Base-by-base conservation (phyloP, 371 early-diverging fungal genomes). In the Smittium culicis region DNA sequence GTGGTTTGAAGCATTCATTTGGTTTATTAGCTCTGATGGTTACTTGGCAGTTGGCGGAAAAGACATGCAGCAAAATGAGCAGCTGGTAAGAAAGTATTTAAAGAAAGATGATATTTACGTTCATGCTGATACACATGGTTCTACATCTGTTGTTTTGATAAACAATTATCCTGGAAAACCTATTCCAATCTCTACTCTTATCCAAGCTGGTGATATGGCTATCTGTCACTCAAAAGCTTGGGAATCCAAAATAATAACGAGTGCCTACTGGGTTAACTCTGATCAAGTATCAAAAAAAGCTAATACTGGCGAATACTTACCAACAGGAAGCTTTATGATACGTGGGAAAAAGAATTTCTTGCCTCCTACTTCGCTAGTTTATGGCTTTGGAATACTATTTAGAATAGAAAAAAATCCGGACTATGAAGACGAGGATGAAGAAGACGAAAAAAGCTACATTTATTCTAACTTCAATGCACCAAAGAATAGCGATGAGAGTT, bases 1-100 rank as follows among this genome's bases (percentile, higher is more conserved):
- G 60, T 99, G 99, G 99, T 99, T 99, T 81, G 99, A 99, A 77
- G 98, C 97, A 81, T 99, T 98, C 71, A 70, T 90, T 61, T 99
- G 99, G 97, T 98, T 96, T 73, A 82, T 99, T 33, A 87, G 92
- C 2, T 89, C 93, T 0, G 98, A 99, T 71, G 91, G 92, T 64
- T 89, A 89, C 70, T 77, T 99, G 66, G 88, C 99, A 24, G 83
- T 99, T 72, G 96, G 93, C 34, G 99, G 99, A 54, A 88, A 89
- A 57, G 98, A 99, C 79, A 88, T 93, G 74, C 89, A 88, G 68
- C 98, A 99, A 77, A 99, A 98, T 78, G 99, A 99, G 74, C 73
- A 91, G 66, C 75, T 99, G n/a, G 93, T 99, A 24, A 95, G 92
- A 71, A 82, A 87, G 27, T 86, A 93, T 66, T 76, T 93, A 67